Base-by-base conservation (phyloP, 2,329 filamentous ascomycete genomes). In the Pseudogymnoascus sp. region DNA sequence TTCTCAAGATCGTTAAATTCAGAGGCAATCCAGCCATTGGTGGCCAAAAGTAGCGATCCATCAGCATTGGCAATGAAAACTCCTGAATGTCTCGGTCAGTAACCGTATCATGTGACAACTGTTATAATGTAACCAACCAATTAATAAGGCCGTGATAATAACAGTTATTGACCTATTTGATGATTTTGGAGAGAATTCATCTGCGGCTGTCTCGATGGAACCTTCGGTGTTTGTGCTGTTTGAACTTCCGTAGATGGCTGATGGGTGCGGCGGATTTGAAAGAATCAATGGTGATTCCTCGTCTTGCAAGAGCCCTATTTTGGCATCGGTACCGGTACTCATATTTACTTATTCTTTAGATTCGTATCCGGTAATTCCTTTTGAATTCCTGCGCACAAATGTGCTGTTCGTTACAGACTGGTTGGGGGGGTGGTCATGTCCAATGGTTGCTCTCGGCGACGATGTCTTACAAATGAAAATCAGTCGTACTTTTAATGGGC, bases 31-130 rank as follows among this genome's bases (percentile, higher is more conserved):
- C 75, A 76, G 0, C 82, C 80, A 62, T 87, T 83, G 0, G 86
- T 88, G 0, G 88, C 86, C 33, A 90, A 74, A 0, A 90, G 79
- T 0, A 90, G 74, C 1, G 84, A 86, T 0, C 75, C 73, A 67
- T 91, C 88, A 14, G 82, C 80, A 60, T 86, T 85, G 6, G 82
- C 80, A 11, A 88, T 81, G 65, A 90, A 89, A 12, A 87, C 82
- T 9, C 82, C 83, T 77, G 43, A 18, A 14, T 14, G 7, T 20
- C 53, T 3, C n/a, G 15, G 28, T 57, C 20, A 57, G 53, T 25
- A 25, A 20, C 12, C 14, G 18, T 22, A 28, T 47, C 22, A 47
- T 15, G 41, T 47, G 41, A 28, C 22, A 3, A 15, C 5, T 15
- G 28, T 15, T 28, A 28, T 47, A 28, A 28, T 14, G 2, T 8